These are phyloP conservation scores for Vaccinium vitisidaea DNA, from an alignment of 148 eudicot genomes.

Conservation along the genomic window DNA sequence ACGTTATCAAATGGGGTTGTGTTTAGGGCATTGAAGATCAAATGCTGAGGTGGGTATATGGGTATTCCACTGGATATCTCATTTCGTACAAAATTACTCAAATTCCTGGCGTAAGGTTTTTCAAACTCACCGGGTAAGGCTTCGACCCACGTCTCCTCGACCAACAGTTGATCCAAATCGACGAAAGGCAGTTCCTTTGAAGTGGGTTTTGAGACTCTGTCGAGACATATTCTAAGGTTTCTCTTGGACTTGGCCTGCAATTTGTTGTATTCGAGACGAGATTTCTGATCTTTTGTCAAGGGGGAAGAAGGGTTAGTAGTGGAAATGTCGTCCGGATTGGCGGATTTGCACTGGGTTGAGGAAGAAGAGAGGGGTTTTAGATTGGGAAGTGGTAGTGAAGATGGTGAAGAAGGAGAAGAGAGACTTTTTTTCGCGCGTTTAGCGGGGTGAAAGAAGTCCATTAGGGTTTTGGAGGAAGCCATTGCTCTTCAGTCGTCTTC, in stretches of 20 bases:
- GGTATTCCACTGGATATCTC: slow-evolving; percentile 51
- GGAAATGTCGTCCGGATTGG: neutral
- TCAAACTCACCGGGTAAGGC: slow-evolving; percentile 67
- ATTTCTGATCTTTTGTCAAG: slow-evolving; percentile 52
- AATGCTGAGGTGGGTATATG: slow-evolving; percentile 74
- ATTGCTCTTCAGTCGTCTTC: slow-evolving; percentile 6
- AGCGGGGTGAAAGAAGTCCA: slow-evolving; percentile 57
- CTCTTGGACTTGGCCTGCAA: slow-evolving; percentile 53
- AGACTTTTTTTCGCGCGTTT: slow-evolving; percentile 55
- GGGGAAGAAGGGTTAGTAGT: neutral
- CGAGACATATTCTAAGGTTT: slow-evolving; percentile 54
- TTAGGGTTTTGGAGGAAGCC: slow-evolving; percentile 64
- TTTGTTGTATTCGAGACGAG: slow-evolving; percentile 54
- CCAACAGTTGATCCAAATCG: slow-evolving; percentile 68
- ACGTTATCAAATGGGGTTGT: slow-evolving; percentile 79
- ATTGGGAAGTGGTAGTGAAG: neutral
- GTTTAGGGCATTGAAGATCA: slow-evolving; percentile 92
- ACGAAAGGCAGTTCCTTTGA: slow-evolving; percentile 43
- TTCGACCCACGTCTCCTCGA: slow-evolving; percentile 81
- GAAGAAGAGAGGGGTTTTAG: slow-evolving; percentile 2
- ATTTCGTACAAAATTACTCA: slow-evolving; percentile 62
- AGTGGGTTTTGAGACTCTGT: slow-evolving; percentile 38
- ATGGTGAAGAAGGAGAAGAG: slow-evolving; percentile 15
- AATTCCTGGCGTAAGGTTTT: slow-evolving; percentile 67
- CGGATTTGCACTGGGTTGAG: slow-evolving; percentile 10